Percentiles rank a stretch among this genome's conserved stretches.
These are phyloP conservation scores for Lachnellula hyalina DNA, from an alignment of 2,329 filamentous ascomycete genomes.

Conservation along the genomic window DNA sequence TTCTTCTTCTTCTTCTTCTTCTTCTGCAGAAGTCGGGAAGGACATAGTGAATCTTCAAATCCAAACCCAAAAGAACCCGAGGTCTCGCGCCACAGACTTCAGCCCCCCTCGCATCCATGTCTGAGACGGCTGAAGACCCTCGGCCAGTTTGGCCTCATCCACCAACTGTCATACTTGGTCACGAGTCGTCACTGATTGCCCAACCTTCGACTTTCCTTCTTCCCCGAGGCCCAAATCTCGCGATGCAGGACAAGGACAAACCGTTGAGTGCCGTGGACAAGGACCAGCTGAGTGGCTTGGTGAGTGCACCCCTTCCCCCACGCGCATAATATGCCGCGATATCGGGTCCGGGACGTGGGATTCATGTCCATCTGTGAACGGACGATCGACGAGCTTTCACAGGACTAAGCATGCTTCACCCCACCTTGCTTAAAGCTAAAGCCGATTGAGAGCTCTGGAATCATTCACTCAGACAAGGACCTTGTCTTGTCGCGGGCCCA, in stretches of 20 bases:
- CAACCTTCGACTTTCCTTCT: conserved; percentile 34
- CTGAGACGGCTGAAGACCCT: conserved; percentile 30
- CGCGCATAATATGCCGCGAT: not conserved
- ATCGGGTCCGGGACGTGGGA: not conserved
- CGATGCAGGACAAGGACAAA: conserved; percentile 29
- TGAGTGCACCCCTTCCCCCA: conserved; percentile 40
- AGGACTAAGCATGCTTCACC: not conserved
- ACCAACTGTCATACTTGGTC: conserved; percentile 28
- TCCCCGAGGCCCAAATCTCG: conserved; percentile 28
- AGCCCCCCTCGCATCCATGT: conserved; percentile 22
- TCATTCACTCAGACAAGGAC: not conserved
- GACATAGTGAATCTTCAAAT: not conserved
- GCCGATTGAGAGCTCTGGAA: not conserved
- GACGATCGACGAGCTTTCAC: not conserved
- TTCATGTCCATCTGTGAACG: not conserved
- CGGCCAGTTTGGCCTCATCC: conserved; percentile 25
- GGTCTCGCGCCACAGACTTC: not conserved
- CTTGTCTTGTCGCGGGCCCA: not conserved
- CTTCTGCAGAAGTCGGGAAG: not conserved
- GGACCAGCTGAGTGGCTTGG: conserved; percentile 74
- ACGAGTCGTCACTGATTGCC: conserved; percentile 29
- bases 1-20: too few relatives aligned
- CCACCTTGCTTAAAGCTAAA: too few relatives aligned
- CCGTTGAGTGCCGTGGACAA: conserved; percentile 60
- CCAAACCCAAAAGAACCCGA: not conserved